phyloP scores from a whole-genome alignment of 2,329 filamentous ascomycete genomes.

The Fusarium begoniae region DNA sequence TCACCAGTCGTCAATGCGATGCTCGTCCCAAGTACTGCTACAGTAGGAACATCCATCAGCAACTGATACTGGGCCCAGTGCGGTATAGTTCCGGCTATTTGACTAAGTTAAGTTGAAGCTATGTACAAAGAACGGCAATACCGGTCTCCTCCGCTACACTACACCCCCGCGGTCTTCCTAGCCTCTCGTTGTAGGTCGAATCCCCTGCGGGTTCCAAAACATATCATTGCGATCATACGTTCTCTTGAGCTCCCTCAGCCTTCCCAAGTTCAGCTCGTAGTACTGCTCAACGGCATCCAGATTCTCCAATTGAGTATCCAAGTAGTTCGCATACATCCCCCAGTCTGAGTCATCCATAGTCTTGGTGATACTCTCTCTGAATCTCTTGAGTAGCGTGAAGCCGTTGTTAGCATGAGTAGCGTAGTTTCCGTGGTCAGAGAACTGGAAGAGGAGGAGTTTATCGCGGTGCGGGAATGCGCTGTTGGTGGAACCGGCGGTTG shows the following conservation, averaged over 20 bases:
- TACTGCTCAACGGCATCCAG: conserved; percentile 48
- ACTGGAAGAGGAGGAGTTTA: conserved; percentile 61
- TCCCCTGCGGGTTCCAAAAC: conserved; percentile 53
- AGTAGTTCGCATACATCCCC: conserved; percentile 55
- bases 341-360: conserved; percentile 42
- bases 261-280: conserved; percentile 48
- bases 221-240: conserved; percentile 49
- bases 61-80: too few relatives aligned
- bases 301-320: conserved; percentile 49
- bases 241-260: conserved; percentile 49
- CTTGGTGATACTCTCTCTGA: conserved; percentile 47
- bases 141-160: background rate
- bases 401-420: conserved; percentile 46
- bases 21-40: background rate
- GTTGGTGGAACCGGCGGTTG: conserved; percentile 35
- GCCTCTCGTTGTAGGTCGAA: conserved; percentile 13
- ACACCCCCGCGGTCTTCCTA: too few relatives aligned
- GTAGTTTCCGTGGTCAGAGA: conserved; percentile 52
- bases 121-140: background rate
- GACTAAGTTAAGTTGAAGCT: background rate
- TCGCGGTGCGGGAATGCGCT: conserved; percentile 54
- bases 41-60: background rate
- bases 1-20: background rate
- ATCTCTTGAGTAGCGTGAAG: conserved; percentile 46
- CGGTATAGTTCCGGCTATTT: background rate